Conservation (phyloP, 2,329 filamentous ascomycete species). For the Atkinsonella hypoxylon region DNA sequence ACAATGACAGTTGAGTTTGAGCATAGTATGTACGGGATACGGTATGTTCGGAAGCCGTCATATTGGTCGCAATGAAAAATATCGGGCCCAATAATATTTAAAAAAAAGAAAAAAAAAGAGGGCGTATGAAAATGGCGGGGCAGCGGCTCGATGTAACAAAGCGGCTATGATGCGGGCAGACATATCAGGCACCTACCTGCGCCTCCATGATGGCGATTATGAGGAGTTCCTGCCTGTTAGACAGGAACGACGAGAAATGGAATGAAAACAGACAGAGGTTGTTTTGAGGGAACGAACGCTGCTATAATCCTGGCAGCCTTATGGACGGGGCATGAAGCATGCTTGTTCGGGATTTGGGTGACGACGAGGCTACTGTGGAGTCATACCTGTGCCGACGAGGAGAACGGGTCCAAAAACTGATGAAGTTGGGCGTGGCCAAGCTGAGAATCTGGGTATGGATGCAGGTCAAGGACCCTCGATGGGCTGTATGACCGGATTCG, state of each 20-base stretch:
- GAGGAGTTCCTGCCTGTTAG: slow-evolving; percentile 2
- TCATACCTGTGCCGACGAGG: slow-evolving; percentile 23
- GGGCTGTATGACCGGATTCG: slow-evolving; percentile 2
- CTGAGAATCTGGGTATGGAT: slow-evolving; percentile 3
- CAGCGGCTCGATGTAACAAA: neutral
- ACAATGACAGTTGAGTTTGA: neutral
- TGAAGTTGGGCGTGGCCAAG: neutral
- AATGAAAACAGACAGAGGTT: neutral
- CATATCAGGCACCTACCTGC: slow-evolving; percentile 27
- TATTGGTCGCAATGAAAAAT: neutral
- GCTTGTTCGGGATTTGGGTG: slow-evolving; percentile 20
- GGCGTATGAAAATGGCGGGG: neutral
- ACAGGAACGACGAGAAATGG: slow-evolving; percentile 5
- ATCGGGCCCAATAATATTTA: neutral
- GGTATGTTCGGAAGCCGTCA: neutral
- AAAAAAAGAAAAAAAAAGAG: neutral
- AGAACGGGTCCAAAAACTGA: neutral
- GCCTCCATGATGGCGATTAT: slow-evolving; percentile 29
- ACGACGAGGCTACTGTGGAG: slow-evolving; percentile 28
- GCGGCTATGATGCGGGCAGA: neutral
- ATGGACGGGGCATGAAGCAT: slow-evolving; percentile 30
- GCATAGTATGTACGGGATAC: neutral
- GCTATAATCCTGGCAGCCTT: slow-evolving; percentile 33
- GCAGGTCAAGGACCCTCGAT: neutral
- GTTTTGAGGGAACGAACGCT: slow-evolving; percentile 19